phyloP scores from a whole-genome alignment of 768 basidiomycete species.

The Auricularia auricula-judae region DNA sequence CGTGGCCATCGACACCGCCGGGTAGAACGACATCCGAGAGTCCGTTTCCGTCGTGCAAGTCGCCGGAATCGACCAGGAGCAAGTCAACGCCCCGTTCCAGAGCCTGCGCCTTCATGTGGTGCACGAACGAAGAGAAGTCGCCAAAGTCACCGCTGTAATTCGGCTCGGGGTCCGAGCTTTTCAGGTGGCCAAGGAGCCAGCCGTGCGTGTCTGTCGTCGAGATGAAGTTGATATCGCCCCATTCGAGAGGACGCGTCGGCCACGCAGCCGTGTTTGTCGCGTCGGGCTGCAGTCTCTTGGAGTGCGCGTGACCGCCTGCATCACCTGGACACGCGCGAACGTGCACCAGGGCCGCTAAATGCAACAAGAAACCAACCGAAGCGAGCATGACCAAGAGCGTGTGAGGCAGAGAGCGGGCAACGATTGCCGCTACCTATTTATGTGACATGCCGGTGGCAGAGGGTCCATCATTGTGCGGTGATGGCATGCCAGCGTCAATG shows the following conservation, averaged over 20 bases:
- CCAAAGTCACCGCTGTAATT: constrained; percentile 69
- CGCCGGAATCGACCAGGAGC: constrained; percentile 73
- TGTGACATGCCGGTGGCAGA: too few species aligned
- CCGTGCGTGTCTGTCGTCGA: constrained; percentile 17
- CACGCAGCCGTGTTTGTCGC: neutral
- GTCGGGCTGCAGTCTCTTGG: neutral
- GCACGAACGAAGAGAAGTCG: constrained; percentile 80
- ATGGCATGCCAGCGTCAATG: too few species aligned
- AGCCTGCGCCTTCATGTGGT: constrained; percentile 71
- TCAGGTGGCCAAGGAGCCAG: constrained; percentile 79
- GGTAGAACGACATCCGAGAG: constrained; percentile 64
- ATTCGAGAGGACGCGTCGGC: neutral
- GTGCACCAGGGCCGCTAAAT: too few species aligned
- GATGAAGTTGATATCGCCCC: neutral
- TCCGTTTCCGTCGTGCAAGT: constrained; percentile 70
- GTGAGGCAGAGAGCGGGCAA: too few species aligned
- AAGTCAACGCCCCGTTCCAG: constrained; percentile 64
- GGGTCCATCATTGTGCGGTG: too few species aligned
- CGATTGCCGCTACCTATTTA: too few species aligned
- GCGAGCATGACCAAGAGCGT: too few species aligned
- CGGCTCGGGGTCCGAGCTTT: constrained; percentile 59
- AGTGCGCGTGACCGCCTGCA: neutral
- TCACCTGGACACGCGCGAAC: neutral
- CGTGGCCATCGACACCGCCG: constrained; percentile 35
- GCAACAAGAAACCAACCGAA: too few species aligned